Percentiles rank a stretch among this genome's conserved stretches.
Conservation (phyloP, 192 early-diverging fungal species). For the Backusella mclennaniae region DNA sequence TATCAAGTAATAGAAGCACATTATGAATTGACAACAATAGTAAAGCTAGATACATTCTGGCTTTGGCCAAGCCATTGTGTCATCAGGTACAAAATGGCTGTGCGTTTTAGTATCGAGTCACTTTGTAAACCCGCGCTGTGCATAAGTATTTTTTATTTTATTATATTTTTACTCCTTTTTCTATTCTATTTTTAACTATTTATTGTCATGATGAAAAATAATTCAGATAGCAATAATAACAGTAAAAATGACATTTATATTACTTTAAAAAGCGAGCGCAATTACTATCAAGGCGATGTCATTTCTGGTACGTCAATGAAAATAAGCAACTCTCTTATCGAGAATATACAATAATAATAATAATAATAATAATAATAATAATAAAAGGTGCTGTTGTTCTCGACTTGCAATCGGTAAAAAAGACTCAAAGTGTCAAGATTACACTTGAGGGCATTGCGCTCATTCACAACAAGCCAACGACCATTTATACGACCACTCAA, state of each 20-base stretch:
- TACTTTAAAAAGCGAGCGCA: not conserved
- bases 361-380: too few relatives aligned
- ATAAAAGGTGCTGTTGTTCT: not conserved
- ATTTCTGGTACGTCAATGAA: not conserved
- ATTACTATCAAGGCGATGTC: constrained; percentile 1
- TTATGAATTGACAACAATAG: too few relatives aligned
- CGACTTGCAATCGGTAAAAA: not conserved
- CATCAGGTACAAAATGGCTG: not conserved
- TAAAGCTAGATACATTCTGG: too few relatives aligned
- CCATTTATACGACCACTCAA: not conserved
- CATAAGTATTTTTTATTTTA: too few relatives aligned
- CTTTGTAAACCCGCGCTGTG: not conserved
- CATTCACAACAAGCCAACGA: not conserved
- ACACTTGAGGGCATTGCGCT: not conserved
- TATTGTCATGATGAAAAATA: not conserved
- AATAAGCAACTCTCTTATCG: not conserved
- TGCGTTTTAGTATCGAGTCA: not conserved
- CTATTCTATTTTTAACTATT: not conserved
- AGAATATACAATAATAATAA: not conserved
- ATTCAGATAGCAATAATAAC: not conserved
- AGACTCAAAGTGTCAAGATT: not conserved
- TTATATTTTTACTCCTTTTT: not conserved
- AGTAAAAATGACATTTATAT: constrained; percentile 7
- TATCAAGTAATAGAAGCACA: too few relatives aligned
- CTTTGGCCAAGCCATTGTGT: not conserved